These are phyloP conservation scores for Cyclaneusma minus DNA, from an alignment of 2,329 filamentous ascomycete genomes.

Conservation along the genomic window DNA sequence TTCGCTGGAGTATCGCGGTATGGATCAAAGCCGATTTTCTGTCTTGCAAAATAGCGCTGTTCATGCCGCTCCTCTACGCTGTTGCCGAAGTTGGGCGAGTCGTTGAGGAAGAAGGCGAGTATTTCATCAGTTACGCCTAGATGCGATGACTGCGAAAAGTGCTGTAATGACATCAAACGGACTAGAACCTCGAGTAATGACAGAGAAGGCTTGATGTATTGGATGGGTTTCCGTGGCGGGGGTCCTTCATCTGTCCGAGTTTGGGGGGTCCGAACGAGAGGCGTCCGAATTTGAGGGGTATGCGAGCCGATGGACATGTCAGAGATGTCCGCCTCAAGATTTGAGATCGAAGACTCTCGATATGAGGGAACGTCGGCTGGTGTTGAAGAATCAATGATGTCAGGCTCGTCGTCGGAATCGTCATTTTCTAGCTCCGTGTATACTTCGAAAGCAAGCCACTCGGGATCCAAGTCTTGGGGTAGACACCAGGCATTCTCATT, in stretches of 20 bases:
- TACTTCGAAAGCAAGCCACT: conserved; percentile 63
- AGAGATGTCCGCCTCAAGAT: too few relatives aligned
- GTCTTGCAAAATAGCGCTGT: conserved; percentile 41
- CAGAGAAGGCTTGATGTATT: conserved; percentile 46
- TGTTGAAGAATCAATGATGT: too few relatives aligned
- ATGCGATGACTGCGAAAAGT: conserved; percentile 60
- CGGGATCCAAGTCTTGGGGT: conserved; percentile 51
- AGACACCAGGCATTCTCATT: conserved; percentile 27
- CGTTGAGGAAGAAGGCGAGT: conserved; percentile 59
- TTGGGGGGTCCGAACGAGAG: conserved; percentile 5
- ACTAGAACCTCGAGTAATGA: conserved; percentile 60
- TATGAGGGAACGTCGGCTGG: too few relatives aligned
- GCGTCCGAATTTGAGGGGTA: conserved; percentile 6
- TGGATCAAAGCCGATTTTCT: conserved; percentile 53
- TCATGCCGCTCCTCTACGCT: conserved; percentile 44
- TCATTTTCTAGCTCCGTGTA: conserved; percentile 34
- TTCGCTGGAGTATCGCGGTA: conserved; percentile 59
- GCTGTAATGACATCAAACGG: conserved; percentile 55
- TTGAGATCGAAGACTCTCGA: too few relatives aligned
- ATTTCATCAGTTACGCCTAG: conserved; percentile 58
- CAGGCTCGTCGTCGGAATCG: too few relatives aligned
- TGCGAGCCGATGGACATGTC: conserved; percentile 7
- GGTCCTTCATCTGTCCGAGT: conserved; percentile 2
- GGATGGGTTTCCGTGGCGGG: background rate
- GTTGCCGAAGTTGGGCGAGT: conserved; percentile 46